Evolutionary conservation across 371 early-diverging fungal species (phyloP), one percentile per base, ranked within the genome.

Genomic region (Vavraia culicis): DNA sequence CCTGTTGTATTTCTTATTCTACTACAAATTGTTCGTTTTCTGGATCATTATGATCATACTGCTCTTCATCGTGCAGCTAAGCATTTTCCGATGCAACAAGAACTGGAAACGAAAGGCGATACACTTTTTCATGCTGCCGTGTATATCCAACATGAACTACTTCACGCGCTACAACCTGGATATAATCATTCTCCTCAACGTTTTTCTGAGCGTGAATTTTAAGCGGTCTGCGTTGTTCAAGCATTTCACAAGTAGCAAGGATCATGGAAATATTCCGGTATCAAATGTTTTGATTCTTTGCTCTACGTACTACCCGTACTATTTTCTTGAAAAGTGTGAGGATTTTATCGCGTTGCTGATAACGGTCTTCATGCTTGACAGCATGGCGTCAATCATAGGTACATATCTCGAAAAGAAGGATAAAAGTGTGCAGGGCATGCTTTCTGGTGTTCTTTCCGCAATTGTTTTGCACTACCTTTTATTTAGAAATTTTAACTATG

Each of bases 101-200:
- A 57, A 57, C 38, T 23, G 39, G 19, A 51, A 22, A 3, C 32
- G 58, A 39, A 57, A 57, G 35, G 11, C 41, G 23, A 51, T 57
- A 46, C 58, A 57, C 41, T 3, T 57, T 19, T 42, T 49, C 38
- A 13, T 33, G 13, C 46, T 51, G 23, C 19, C 37, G 22, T 33
- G 45, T 23, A 51, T 44, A 33, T 45, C 41, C 39, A 43, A 51
- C 13, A 33, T 35, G 35, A n/a, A 41, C n/a, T 1, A 33, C 10
- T n/a, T 57, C 21, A 22, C 41, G 15, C 33, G 45, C 22, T 9
- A 36, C 13, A 27, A 51, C 31, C 18, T 21, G 3, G 51, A 57
- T 27, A 34, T 38, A 13, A 21, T 42, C 35, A 27, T 57, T 44
- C 40, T 57, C 4, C 0, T 35, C 1, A 8, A 46, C 16, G 19